Base-by-base conservation (phyloP, 2,329 filamentous ascomycete species). In the Decorospora gaudefroyi region DNA sequence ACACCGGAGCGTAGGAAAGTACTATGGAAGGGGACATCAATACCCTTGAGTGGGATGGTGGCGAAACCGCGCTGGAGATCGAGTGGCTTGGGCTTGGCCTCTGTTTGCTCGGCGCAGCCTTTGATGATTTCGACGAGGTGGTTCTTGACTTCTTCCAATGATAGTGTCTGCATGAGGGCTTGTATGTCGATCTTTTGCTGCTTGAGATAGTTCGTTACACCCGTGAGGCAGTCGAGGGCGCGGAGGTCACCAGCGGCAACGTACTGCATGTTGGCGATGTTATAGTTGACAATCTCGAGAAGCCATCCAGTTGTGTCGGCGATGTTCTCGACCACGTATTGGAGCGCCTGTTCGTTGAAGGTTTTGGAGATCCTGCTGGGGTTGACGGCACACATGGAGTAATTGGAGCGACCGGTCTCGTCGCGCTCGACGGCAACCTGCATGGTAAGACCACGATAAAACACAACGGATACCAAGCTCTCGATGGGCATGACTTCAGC, bases 401-500 rank as follows among this genome's bases (percentile, higher is more conserved):
- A 99, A 80, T 97, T 97, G 60, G 91, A 96, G 43, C 93, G 88
- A 25, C 93, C 93, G 55, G 83, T 78, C 46, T 86, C 91, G 71
- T 99, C 93, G 69, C 93, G 90, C 78, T 97, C 93, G 54, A 99
- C 93, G 16, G 93, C 93, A 33, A 99, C 93, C 75, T 99, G 93
- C 93, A 99, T 99, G 15, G 93, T 99, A 65, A 99, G 78, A 66
- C 93, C 93, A 72, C 93, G 90, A 78, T 99, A 99, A 81, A 99
- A 99, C 42, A 99, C 95, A 32, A 99, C 93, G 0, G 93, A 97
- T 2, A 99, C 93, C 71, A 99, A 79, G 60, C 87, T 93, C 78
- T 99, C 93, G 65, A 99, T 99, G n/a, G 95, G 93, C 89, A 99
- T 96, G 69, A 99, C 93, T 67, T 99, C 92, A 8, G 95, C 93